A percentile compares a stretch with the other conserved stretches of the same genome.
Evolutionary conservation across 2,329 filamentous ascomycete species (phyloP).

Genomic region (Ophiostoma sp.): DNA sequence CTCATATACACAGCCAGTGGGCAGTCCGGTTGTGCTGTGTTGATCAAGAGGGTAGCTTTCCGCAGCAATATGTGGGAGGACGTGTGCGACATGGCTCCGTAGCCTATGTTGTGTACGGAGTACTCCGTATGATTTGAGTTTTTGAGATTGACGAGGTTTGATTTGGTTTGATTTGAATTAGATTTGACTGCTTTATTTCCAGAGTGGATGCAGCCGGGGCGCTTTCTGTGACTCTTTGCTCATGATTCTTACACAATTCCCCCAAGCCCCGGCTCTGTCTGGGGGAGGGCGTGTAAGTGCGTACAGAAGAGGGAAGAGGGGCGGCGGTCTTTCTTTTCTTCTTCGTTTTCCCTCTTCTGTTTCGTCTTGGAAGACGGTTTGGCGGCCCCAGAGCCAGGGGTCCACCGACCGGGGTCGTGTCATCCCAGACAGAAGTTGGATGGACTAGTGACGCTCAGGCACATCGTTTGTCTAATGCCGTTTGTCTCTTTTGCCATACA

Average conservation of each 20-base stretch:
- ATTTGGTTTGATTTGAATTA: neutral
- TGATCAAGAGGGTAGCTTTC: neutral
- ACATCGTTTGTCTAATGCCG: neutral
- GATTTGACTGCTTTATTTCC: neutral
- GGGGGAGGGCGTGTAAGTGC: neutral
- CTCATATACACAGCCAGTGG: neutral
- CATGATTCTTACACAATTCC: neutral
- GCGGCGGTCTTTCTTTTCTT: neutral
- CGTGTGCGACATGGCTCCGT: neutral
- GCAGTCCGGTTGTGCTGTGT: neutral
- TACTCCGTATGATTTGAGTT: neutral
- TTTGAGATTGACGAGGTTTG: neutral
- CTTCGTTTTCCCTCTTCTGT: slow-evolving; percentile 1
- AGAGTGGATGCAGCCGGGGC: neutral
- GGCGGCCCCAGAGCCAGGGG: slow-evolving; percentile 10
- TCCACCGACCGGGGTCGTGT: slow-evolving; percentile 18
- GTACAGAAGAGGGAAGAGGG: slow-evolving; percentile 8
- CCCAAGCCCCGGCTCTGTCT: neutral
- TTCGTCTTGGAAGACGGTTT: neutral
- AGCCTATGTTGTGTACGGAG: neutral
- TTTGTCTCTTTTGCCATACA: neutral
- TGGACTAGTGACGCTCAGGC: slow-evolving; percentile 17
- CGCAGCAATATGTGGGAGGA: neutral
- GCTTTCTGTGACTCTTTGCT: neutral
- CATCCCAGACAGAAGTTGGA: slow-evolving; percentile 16